These are phyloP conservation scores for Serendipita indica DNA, from an alignment of 768 basidiomycete species.

Conservation along the genomic window DNA sequence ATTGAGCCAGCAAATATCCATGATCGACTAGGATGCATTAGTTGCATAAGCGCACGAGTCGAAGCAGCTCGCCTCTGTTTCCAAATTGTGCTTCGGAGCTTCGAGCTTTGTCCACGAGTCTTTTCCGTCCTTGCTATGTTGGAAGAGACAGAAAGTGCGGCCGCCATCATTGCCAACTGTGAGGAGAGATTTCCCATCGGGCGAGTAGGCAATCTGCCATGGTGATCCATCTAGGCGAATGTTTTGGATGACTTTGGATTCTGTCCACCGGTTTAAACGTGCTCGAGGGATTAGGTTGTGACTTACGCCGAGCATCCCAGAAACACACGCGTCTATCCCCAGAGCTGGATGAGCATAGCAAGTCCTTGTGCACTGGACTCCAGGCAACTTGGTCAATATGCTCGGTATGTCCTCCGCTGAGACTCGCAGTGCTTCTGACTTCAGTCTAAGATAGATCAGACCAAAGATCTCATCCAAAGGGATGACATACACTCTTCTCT, in stretches of 20 bases:
- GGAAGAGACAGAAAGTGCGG: constrained; percentile 38
- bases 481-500: constrained; percentile 45
- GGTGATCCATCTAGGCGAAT: constrained; percentile 39
- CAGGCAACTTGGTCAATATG: constrained; percentile 74
- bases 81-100: constrained; percentile 16
- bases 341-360: constrained; percentile 67
- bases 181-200: constrained; percentile 51
- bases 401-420: constrained; percentile 57
- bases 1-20: constrained; percentile 7
- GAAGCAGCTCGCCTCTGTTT: constrained; percentile 9
- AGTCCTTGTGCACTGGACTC: constrained; percentile 73
- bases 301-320: constrained; percentile 73
- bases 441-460: constrained; percentile 43
- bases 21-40: background rate
- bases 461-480: background rate
- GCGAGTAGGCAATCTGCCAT: constrained; percentile 51
- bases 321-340: constrained; percentile 62
- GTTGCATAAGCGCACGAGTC: background rate
- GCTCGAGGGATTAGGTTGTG: background rate
- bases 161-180: constrained; percentile 47
- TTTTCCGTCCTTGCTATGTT: constrained; percentile 38
- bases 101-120: constrained; percentile 29
- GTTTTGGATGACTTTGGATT: constrained; percentile 9
- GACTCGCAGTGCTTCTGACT: constrained; percentile 44
- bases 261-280: background rate